Evolutionary conservation across 2,329 filamentous ascomycete species (phyloP), one percentile per base, ranked within the genome.

Genomic region (Shiraia sp.): DNA sequence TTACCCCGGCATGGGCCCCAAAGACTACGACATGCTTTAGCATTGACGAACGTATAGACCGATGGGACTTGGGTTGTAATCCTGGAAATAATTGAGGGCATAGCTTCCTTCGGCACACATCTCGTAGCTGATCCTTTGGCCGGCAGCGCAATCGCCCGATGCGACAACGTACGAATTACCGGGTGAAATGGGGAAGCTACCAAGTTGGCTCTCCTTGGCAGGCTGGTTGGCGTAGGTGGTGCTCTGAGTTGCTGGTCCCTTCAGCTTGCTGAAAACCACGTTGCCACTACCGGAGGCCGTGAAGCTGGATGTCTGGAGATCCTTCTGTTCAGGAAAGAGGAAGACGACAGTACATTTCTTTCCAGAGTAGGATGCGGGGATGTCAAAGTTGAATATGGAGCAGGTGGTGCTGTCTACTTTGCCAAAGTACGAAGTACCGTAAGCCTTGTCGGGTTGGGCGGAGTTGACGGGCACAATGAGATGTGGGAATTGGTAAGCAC

Each of bases 351-450:
- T 78, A 71, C 85, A 88, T 6, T 70, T 79, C 68, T 81, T 80
- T 53, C 79, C 80, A 7, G 71, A 54, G 53, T 81, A 75, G 4
- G 69, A 66, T 3, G 66, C 48, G 1, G 79, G 79, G 30, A 88
- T 79, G 58, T 86, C 82, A 68, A 88, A 88, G 72, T 86, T 86
- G 77, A 85, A 87, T 58, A 87, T 78, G 10, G 79, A 78, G 10
- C 77, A 79, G 26, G 85, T 72, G 24, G 47, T 36, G 16, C 34
- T 44, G 32, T 45, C 34, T 23, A 58, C 28, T 9, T 76, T 75
- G 38, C 81, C 83, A 49, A 79, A 77, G 68, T 72, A 78, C 1
- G 74, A 75, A 2, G 77, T 81, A 6, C 82, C 82, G 30, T 69
- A 68, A 0, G 78, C 70, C 3, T 68, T 73, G 60, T 77, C 65